These are phyloP conservation scores for Logfia minima DNA, from an alignment of 129 eudicot genomes.

Conservation along the genomic window DNA sequence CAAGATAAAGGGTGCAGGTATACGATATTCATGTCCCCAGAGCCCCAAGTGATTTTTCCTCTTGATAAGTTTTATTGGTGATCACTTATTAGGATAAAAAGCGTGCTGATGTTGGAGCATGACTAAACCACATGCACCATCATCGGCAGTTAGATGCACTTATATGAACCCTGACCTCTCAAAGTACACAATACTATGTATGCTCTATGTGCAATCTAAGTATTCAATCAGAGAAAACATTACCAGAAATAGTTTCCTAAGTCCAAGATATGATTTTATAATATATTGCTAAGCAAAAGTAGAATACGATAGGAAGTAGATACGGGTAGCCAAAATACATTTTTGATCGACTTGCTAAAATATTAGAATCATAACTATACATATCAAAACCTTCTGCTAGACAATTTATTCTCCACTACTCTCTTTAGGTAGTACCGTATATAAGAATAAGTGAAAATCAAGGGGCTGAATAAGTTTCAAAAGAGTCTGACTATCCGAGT, in stretches of 20 bases:
- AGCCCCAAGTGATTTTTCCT: not conserved
- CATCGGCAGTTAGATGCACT: not conserved
- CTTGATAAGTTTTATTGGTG: not conserved
- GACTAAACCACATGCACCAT: not conserved
- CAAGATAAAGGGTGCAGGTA: not conserved
- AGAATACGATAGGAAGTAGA: not conserved
- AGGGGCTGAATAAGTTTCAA: not conserved
- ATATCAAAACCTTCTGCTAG: not conserved
- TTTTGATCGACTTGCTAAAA: not conserved
- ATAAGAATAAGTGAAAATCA: not conserved
- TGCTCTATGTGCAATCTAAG: not conserved
- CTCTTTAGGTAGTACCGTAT: not conserved
- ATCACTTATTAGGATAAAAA: not conserved
- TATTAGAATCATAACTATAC: not conserved
- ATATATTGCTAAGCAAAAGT: not conserved
- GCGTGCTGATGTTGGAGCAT: not conserved
- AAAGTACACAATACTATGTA: not conserved
- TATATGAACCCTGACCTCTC: conserved; percentile 1
- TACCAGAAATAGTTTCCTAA: not conserved
- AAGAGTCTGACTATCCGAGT: not conserved
- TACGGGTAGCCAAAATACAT: not conserved
- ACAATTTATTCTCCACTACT: not conserved
- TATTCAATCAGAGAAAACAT: not conserved
- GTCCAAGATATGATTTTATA: not conserved
- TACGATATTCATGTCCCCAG: not conserved